Evolutionary conservation across 208 protist species (phyloP).

Genomic region (Dictyostelium gargantuum): DNA sequence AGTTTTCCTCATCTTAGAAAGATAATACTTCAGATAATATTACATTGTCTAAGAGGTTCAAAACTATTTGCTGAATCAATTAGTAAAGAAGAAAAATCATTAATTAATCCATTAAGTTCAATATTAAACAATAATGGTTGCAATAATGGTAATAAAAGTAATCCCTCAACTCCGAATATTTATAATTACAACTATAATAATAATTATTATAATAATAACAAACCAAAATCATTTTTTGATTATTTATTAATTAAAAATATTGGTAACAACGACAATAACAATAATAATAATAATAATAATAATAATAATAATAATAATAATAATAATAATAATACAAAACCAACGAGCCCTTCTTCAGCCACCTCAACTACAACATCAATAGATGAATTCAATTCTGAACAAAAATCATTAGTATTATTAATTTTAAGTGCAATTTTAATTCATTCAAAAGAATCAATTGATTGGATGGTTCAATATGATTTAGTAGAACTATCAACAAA

Average conservation of each 20-base stretch:
- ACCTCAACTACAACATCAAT: background rate
- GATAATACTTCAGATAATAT: background rate
- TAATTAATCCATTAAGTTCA: background rate
- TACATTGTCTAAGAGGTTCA: slow-evolving; percentile 17
- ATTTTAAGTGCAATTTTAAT: slow-evolving; percentile 4
- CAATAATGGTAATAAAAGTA: background rate
- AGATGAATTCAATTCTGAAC: background rate
- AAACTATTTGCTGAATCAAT: background rate
- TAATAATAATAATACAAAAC: background rate
- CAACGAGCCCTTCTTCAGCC: background rate
- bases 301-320: background rate
- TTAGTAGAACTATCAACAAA: background rate
- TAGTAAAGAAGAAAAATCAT: background rate
- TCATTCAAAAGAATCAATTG: background rate
- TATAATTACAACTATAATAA: background rate
- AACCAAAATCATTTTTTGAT: background rate
- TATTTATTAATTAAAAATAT: background rate
- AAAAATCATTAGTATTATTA: background rate
- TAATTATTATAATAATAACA: background rate
- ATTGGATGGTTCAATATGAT: background rate
- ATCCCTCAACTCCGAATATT: background rate
- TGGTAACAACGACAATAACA: background rate
- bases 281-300: background rate
- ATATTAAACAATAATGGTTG: background rate
- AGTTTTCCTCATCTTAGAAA: too few relatives aligned